Conservation (phyloP, 345 rosid genomes). For the Noccaea caerulescens region DNA sequence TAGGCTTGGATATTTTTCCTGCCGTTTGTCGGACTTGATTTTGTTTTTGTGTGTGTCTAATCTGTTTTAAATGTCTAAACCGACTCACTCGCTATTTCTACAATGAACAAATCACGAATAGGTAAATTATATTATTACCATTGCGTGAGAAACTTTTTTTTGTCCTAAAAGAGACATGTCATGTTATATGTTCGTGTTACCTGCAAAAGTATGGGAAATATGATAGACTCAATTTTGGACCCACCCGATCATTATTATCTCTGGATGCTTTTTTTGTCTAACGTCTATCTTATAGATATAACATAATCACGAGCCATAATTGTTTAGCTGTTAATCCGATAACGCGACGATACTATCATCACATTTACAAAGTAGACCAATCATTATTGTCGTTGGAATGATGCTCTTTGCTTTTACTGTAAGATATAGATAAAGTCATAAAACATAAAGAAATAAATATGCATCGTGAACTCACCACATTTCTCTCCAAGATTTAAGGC, state of each 20-base stretch:
- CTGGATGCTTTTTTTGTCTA: slow-evolving; percentile 38
- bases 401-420: slow-evolving; percentile 32
- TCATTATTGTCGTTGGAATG: slow-evolving; percentile 34
- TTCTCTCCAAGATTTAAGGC: slow-evolving; percentile 36
- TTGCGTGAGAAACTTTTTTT: slow-evolving; percentile 1
- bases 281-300: slow-evolving; percentile 17
- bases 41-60: not conserved
- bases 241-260: slow-evolving; percentile 29
- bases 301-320: slow-evolving; percentile 27
- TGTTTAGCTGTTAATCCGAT: slow-evolving; percentile 22
- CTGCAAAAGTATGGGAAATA: slow-evolving; percentile 34
- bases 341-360: slow-evolving; percentile 28
- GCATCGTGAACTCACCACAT: slow-evolving; percentile 29
- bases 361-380: slow-evolving; percentile 33
- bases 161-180: slow-evolving; percentile 30
- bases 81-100: slow-evolving; percentile 13
- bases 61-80: not conserved
- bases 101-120: slow-evolving; percentile 31
- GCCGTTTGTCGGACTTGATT: not conserved
- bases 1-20: slow-evolving; percentile 1
- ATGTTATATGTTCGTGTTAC: slow-evolving; percentile 33
- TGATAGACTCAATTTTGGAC: slow-evolving; percentile 23
- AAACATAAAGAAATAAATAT: not conserved
- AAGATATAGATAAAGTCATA: not conserved
- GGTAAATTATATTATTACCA: slow-evolving; percentile 19